phyloP scores from a whole-genome alignment of 2,329 filamentous ascomycete genomes.

The Orbilia javanica region DNA sequence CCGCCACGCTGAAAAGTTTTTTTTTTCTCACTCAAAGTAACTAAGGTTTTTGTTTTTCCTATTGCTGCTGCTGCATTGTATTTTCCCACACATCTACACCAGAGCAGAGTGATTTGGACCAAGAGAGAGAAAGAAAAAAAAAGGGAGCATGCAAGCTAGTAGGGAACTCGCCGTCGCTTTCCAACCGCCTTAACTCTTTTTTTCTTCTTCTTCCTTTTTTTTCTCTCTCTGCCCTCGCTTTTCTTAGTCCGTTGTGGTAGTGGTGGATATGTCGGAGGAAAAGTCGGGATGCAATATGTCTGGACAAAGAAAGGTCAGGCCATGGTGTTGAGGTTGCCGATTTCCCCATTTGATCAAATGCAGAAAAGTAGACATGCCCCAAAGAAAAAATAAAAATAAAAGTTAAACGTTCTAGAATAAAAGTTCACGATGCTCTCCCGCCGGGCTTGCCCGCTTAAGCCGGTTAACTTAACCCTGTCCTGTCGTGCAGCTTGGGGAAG shows the following conservation, averaged over 20 bases:
- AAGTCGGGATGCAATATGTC: slow-evolving; percentile 10
- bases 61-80: background rate
- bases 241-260: slow-evolving; percentile 5
- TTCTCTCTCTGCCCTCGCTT: background rate
- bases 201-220: background rate
- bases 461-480: slow-evolving; percentile 28
- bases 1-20: slow-evolving; percentile 8
- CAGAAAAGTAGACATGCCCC: background rate
- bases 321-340: slow-evolving; percentile 49
- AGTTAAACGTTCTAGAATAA: slow-evolving; percentile 38
- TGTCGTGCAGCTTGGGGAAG: slow-evolving; percentile 8
- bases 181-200: slow-evolving; percentile 24
- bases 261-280: slow-evolving; percentile 31
- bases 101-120: background rate
- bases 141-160: background rate
- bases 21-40: slow-evolving; percentile 29
- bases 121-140: background rate
- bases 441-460: slow-evolving; percentile 47
- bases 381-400: background rate
- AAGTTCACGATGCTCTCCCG: slow-evolving; percentile 53
- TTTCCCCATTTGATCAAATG: slow-evolving; percentile 36
- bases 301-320: background rate
- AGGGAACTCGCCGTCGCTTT: slow-evolving; percentile 49
- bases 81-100: background rate
- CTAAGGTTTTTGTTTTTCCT: slow-evolving; percentile 1